A percentile compares a stretch with the other conserved stretches of the same genome.
These are phyloP conservation scores for Colletotrichum shisoi DNA, from an alignment of 2,329 filamentous ascomycete species.

Conservation along the genomic window DNA sequence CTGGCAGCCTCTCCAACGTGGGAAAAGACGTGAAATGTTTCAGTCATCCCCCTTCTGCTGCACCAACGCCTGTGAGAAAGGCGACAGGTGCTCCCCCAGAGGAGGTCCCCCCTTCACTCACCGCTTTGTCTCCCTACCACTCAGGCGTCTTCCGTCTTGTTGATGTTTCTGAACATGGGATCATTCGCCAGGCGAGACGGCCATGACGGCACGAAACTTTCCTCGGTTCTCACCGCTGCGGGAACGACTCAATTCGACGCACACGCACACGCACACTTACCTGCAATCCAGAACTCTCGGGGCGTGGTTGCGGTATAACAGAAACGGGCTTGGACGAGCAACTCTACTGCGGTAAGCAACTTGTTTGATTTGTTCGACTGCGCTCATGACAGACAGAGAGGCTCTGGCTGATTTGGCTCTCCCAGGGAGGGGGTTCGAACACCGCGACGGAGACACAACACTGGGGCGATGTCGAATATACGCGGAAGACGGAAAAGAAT, in stretches of 20 bases:
- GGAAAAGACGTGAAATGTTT: slow-evolving; percentile 27
- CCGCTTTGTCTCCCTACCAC: slow-evolving; percentile 21
- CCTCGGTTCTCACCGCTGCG: slow-evolving; percentile 1
- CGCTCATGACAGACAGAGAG: not conserved
- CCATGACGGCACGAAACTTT: slow-evolving; percentile 21
- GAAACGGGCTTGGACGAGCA: slow-evolving; percentile 14
- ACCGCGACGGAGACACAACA: not conserved
- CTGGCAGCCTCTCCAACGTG: slow-evolving; percentile 8
- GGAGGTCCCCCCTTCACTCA: slow-evolving; percentile 3
- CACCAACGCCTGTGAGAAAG: slow-evolving; percentile 18
- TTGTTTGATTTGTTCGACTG: not conserved
- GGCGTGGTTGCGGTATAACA: slow-evolving; percentile 1
- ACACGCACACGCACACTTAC: slow-evolving; percentile 6
- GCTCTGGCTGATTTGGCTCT: not conserved
- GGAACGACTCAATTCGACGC: not conserved
- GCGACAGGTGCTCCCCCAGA: too few species aligned
- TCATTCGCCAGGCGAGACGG: slow-evolving; percentile 7
- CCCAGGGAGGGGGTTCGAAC: not conserved
- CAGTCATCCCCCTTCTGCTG: slow-evolving; percentile 5
- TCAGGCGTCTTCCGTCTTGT: slow-evolving; percentile 14
- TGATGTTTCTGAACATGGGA: slow-evolving; percentile 37
- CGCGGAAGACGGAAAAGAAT: not conserved
- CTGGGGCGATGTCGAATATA: not conserved
- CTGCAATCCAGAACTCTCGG: slow-evolving; percentile 1
- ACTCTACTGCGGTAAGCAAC: too few species aligned